Percentiles rank a stretch among this genome's conserved stretches.
phyloP scores from a whole-genome alignment of 2,329 filamentous ascomycete genomes.

The Trichoderma koningiopsis region DNA sequence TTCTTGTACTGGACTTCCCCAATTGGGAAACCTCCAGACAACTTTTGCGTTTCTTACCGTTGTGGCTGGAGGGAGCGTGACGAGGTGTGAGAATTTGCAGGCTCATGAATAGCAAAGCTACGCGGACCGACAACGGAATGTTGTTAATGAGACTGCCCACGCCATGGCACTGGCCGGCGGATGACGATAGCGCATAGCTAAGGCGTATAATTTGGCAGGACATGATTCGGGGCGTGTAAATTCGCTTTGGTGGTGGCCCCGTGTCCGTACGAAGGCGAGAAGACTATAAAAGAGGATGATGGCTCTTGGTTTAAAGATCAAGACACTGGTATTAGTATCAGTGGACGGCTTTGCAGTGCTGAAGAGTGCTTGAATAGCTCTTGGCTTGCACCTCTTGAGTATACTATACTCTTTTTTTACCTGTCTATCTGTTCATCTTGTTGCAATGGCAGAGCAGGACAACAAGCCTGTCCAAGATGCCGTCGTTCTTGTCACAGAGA shows the following conservation, averaged over 20 bases:
- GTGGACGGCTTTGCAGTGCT: neutral
- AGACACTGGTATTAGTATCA: neutral
- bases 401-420: neutral
- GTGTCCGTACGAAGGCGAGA: conserved; percentile 13
- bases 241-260: neutral
- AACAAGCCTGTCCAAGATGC: conserved; percentile 23
- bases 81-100: conserved; percentile 17
- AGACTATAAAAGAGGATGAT: conserved; percentile 11
- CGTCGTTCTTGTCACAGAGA: conserved; percentile 24
- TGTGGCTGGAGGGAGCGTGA: conserved; percentile 16
- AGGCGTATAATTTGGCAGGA: conserved; percentile 14
- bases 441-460: conserved; percentile 21
- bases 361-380: neutral
- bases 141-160: conserved; percentile 21
- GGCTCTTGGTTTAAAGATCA: neutral
- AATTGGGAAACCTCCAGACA: conserved; percentile 33
- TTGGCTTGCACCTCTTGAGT: neutral
- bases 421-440: neutral
- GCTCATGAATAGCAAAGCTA: neutral
- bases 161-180: neutral
- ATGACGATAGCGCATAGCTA: conserved; percentile 24
- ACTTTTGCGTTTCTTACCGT: conserved; percentile 32
- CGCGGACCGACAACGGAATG: conserved; percentile 24
- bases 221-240: conserved; percentile 16
- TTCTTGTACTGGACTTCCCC: conserved; percentile 24